Conservation (phyloP, 352 stramenopile genomes). For the Globisporangium middletonii region DNA sequence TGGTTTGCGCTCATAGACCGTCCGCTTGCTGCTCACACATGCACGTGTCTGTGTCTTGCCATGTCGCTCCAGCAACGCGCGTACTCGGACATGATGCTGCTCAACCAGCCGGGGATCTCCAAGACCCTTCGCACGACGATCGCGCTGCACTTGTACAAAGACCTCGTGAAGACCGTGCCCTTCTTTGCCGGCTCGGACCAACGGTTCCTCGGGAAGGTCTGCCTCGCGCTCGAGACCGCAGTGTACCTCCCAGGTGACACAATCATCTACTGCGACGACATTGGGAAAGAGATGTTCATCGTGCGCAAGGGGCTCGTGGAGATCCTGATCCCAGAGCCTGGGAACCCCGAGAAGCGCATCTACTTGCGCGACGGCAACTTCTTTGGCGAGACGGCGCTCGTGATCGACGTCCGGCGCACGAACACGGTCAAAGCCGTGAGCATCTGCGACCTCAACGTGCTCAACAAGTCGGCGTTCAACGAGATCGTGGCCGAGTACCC, state of each 20-base stretch:
- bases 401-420: conserved; percentile 74
- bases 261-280: conserved; percentile 79
- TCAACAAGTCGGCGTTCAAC: conserved; percentile 74
- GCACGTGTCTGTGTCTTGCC: not conserved
- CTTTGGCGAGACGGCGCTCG: conserved; percentile 69
- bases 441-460: conserved; percentile 74
- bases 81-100: conserved; percentile 82
- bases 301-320: conserved; percentile 79
- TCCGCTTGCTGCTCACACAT: not conserved
- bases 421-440: conserved; percentile 75
- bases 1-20: not conserved
- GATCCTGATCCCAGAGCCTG: conserved; percentile 50
- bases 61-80: conserved; percentile 48
- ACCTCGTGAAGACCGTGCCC: conserved; percentile 69
- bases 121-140: conserved; percentile 73
- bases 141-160: conserved; percentile 74
- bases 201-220: conserved; percentile 73
- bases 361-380: conserved; percentile 75
- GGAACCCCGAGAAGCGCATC: conserved; percentile 50
- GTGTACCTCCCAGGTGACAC: conserved; percentile 73
- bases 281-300: conserved; percentile 86
- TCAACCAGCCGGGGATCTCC: conserved; percentile 75
- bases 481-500: conserved; percentile 77
- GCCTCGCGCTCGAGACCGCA: conserved; percentile 65
- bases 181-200: conserved; percentile 75